phyloP scores from a whole-genome alignment of 208 protist genomes.

The Wallacemonas sp. region DNA sequence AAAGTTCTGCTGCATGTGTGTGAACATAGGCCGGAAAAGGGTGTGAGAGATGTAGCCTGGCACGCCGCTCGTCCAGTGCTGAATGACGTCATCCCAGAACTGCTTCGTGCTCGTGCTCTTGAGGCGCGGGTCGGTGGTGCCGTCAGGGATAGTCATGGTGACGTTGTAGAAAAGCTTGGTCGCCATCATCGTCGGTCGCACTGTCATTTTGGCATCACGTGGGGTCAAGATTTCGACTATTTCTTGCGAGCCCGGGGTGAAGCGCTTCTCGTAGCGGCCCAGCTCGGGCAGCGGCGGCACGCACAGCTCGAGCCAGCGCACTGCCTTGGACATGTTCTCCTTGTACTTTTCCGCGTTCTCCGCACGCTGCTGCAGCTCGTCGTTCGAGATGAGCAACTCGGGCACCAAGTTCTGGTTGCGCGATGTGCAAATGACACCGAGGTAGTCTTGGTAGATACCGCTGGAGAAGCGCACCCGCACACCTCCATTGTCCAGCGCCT shows the following conservation, averaged over 20 bases:
- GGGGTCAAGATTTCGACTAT: slow-evolving; percentile 90
- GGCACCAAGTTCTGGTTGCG: slow-evolving; percentile 74
- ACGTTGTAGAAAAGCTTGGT: slow-evolving; percentile 93
- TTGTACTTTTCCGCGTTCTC: slow-evolving; percentile 80
- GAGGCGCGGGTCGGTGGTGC: slow-evolving; percentile 74
- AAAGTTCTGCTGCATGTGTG: slow-evolving; percentile 90
- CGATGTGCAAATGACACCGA: slow-evolving; percentile 87
- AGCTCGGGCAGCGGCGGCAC: slow-evolving; percentile 88
- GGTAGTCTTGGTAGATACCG: slow-evolving; percentile 81
- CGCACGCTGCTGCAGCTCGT: slow-evolving; percentile 81
- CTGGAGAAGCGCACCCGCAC: slow-evolving; percentile 87
- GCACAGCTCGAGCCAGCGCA: slow-evolving; percentile 89
- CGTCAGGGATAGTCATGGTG: slow-evolving; percentile 84
- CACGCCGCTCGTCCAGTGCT: slow-evolving; percentile 87
- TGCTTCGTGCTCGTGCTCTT: slow-evolving; percentile 86
- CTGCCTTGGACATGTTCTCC: slow-evolving; percentile 58
- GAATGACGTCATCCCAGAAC: slow-evolving; percentile 91
- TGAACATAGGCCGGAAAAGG: slow-evolving; percentile 91
- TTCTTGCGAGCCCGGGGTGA: slow-evolving; percentile 90
- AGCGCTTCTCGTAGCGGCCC: slow-evolving; percentile 83
- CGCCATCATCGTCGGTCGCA: slow-evolving; percentile 91
- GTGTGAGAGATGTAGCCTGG: slow-evolving; percentile 91
- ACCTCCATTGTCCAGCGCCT: slow-evolving; percentile 77
- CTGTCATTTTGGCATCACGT: slow-evolving; percentile 88
- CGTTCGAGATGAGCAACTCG: slow-evolving; percentile 80